These are phyloP conservation scores for Actinidia polygama DNA, from an alignment of 179 eudicot species.

Conservation along the genomic window DNA sequence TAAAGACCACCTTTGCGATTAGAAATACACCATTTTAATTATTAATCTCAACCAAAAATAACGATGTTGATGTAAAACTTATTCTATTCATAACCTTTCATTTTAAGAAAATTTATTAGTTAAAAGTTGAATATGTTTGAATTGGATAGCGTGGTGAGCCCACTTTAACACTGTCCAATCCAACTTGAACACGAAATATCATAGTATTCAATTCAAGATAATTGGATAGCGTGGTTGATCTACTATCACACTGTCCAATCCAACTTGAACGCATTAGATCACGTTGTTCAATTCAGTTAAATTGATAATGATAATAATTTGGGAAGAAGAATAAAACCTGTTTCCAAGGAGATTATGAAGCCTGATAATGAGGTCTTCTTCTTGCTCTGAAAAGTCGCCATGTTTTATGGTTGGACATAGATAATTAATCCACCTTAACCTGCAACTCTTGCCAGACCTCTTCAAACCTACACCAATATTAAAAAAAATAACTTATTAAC, in stretches of 20 bases:
- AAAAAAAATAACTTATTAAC: background rate
- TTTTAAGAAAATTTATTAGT: background rate
- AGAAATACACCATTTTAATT: background rate
- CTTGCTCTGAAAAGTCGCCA: slow-evolving; percentile 56
- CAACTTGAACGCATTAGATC: background rate
- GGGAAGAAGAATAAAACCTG: slow-evolving; percentile 20
- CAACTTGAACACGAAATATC: background rate
- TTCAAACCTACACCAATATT: slow-evolving; percentile 40
- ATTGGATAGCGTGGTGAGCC: background rate
- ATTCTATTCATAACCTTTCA: background rate
- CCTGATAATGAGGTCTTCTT: slow-evolving; percentile 43
- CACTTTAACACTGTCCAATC: background rate
- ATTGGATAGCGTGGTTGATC: too few species aligned
- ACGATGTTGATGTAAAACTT: background rate
- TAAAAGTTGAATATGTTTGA: background rate
- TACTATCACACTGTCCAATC: background rate
- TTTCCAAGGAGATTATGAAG: slow-evolving; percentile 43
- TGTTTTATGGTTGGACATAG: slow-evolving; percentile 55
- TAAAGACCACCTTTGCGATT: slow-evolving; percentile 29
- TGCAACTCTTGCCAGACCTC: slow-evolving; percentile 63
- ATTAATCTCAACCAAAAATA: background rate
- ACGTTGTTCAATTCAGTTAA: background rate
- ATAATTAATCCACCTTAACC: slow-evolving; percentile 61
- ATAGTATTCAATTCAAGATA: too few species aligned
- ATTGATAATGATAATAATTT: background rate